phyloP scores from a whole-genome alignment of 805 yeast species.

The Hyphopichia homilentoma region DNA sequence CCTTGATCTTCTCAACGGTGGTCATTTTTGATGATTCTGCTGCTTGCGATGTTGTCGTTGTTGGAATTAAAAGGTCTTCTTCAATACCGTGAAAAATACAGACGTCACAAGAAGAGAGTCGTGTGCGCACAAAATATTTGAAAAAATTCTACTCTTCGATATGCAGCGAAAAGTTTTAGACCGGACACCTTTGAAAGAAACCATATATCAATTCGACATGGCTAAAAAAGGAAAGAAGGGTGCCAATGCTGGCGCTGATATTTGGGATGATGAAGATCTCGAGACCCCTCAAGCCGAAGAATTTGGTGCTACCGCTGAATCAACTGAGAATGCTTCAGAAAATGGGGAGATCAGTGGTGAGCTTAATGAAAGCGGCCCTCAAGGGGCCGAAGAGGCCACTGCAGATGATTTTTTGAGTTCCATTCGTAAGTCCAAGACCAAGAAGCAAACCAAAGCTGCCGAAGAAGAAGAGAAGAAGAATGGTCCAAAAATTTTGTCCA shows the following conservation, averaged over 20 bases:
- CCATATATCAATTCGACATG: conserved; percentile 33
- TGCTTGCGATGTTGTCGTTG: conserved; percentile 6
- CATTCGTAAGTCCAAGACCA: conserved; percentile 72
- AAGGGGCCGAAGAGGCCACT: conserved; percentile 15
- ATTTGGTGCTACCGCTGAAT: conserved; percentile 25
- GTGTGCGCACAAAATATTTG: no score
- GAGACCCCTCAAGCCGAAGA: conserved; percentile 39
- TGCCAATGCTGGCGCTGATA: conserved; percentile 60
- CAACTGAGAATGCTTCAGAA: conserved; percentile 8
- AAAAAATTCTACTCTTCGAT: no score
- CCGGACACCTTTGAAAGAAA: no score
- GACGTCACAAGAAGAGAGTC: no score
- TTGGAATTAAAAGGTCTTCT: conserved; percentile 4
- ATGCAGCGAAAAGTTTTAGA: no score
- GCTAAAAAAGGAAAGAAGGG: conserved; percentile 58
- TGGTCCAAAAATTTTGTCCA: conserved; percentile 76
- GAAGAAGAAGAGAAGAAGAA: conserved; percentile 50
- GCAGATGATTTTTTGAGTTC: conserved; percentile 75
- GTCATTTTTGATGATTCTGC: conserved; percentile 29
- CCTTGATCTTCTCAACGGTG: conserved; percentile 62
- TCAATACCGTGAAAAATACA: neutral
- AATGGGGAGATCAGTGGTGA: conserved; percentile 42
- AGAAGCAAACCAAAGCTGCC: conserved; percentile 66
- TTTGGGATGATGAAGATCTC: conserved; percentile 77
- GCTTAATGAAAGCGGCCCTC: conserved; percentile 3